These are phyloP conservation scores for Dysphania ambrosioides DNA, from an alignment of 148 eudicot genomes.

Conservation along the genomic window DNA sequence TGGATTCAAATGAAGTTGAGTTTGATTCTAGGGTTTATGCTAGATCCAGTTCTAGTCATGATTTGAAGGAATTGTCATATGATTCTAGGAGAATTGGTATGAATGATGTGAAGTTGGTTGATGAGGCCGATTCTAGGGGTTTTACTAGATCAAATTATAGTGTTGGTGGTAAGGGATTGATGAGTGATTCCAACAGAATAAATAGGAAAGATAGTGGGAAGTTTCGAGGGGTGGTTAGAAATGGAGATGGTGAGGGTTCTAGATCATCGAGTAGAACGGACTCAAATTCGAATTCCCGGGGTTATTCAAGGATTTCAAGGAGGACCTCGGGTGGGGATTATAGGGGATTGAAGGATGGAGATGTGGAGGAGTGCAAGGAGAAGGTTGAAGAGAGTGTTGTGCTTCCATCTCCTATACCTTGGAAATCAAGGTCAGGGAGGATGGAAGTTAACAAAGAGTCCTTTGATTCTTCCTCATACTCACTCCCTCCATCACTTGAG, in stretches of 20 bases:
- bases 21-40: constrained; percentile 37
- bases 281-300: too few relatives aligned
- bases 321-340: constrained; percentile 25
- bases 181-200: constrained; percentile 32
- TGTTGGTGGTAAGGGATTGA: background rate
- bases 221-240: constrained; percentile 4
- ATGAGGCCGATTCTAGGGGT: too few relatives aligned
- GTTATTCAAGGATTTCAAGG: constrained; percentile 24
- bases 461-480: constrained; percentile 23
- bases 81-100: constrained; percentile 9
- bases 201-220: constrained; percentile 22
- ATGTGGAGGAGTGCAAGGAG: constrained; percentile 27
- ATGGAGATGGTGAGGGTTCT: constrained; percentile 19
- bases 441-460: constrained; percentile 41
- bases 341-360: constrained; percentile 25
- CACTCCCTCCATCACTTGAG: constrained; percentile 33
- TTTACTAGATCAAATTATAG: background rate
- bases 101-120: too few relatives aligned
- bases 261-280: constrained; percentile 32
- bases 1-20: constrained; percentile 19
- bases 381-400: constrained; percentile 43
- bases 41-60: constrained; percentile 32
- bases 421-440: constrained; percentile 87
- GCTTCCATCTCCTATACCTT: constrained; percentile 80
- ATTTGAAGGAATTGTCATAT: background rate